Evolutionary conservation across 345 rosid species (phyloP).

Genomic region (Passiflora organensis): DNA sequence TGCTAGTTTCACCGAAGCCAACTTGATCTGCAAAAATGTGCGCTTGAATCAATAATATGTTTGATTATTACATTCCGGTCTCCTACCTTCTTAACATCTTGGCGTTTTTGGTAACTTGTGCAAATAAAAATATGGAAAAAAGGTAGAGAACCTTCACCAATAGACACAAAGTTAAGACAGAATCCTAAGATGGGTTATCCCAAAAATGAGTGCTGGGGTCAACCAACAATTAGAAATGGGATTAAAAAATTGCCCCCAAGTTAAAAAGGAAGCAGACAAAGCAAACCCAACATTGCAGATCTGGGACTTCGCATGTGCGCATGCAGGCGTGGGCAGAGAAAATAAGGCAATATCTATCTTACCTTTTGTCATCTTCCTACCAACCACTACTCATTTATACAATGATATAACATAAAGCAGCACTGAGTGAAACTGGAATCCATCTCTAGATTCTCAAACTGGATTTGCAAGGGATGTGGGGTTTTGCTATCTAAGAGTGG

Average conservation of each 20-base stretch:
- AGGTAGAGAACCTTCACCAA: background rate
- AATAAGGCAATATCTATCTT: conserved; percentile 15
- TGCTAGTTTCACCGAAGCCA: conserved; percentile 88
- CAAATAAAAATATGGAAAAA: too few relatives aligned
- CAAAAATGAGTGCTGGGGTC: too few relatives aligned
- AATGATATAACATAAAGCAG: conserved; percentile 8
- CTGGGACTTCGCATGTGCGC: conserved; percentile 47
- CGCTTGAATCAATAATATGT: background rate
- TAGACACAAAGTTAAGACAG: conserved; percentile 19
- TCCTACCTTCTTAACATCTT: too few relatives aligned
- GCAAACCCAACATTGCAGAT: conserved; percentile 15
- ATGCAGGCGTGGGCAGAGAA: conserved; percentile 37
- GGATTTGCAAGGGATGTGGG: too few relatives aligned
- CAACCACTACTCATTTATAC: background rate
- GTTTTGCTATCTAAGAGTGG: too few relatives aligned
- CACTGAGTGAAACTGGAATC: conserved; percentile 4
- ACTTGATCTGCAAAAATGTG: conserved; percentile 52
- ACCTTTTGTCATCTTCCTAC: conserved; percentile 29
- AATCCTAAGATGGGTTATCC: too few relatives aligned
- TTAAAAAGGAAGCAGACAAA: conserved; percentile 43
- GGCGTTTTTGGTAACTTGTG: too few relatives aligned
- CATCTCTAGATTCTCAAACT: background rate
- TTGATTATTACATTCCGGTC: too few relatives aligned
- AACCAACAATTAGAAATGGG: too few relatives aligned
- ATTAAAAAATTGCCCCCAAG: conserved; percentile 4